Evolutionary conservation across 108 stramenopile species (phyloP), one percentile per base, ranked within the genome.

Genomic region (Craspedostauros australis): DNA sequence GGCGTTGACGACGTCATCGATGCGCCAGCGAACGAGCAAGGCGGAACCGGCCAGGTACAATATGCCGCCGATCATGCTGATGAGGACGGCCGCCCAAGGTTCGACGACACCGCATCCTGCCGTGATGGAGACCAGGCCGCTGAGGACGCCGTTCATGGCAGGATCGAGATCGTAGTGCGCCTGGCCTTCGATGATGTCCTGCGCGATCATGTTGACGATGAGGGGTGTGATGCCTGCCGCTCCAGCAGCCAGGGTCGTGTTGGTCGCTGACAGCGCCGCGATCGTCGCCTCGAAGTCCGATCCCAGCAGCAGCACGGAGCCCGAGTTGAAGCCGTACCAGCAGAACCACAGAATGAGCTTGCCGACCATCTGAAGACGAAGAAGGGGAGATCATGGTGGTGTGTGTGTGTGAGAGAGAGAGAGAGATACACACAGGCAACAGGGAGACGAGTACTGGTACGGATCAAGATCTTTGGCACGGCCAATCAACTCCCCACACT

Each of bases 1-100:
- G 34, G 94, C 96, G 60, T 94, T 87, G 1, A 96, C 93, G 28
- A 91, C 91, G 60, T 97, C 96, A 62, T 97, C 96, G 46, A 97
- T 73, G 15, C 73, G 29, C 8, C 66, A 40, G 51, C 60, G 48
- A 14, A 93, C 57, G 22, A 98, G 64, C 11, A 76, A 52, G n/a
- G 54, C 44, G 41, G 78, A 79, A 8, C 64, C 58, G 33, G 40
- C 51, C 36, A 83, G 38, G 68, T 95, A 98, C 3, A 96, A 29
- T 54, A 72, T 50, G 2, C 91, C 95, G 39, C 80, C 86, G 26
- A 94, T 40, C 21, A 75, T 18, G 4, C 97, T 95, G 49, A 87
- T 88, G 22, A 93, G 36, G 26, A 96, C 22, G 3, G 97, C 88
- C 0, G 78, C 77, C 84, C 86, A 88, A 29, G 85, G 72, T 48